Evolutionary conservation across 768 basidiomycete genomes (phyloP), one percentile per base, ranked within the genome.

Genomic region (Albatrellus ellisii): DNA sequence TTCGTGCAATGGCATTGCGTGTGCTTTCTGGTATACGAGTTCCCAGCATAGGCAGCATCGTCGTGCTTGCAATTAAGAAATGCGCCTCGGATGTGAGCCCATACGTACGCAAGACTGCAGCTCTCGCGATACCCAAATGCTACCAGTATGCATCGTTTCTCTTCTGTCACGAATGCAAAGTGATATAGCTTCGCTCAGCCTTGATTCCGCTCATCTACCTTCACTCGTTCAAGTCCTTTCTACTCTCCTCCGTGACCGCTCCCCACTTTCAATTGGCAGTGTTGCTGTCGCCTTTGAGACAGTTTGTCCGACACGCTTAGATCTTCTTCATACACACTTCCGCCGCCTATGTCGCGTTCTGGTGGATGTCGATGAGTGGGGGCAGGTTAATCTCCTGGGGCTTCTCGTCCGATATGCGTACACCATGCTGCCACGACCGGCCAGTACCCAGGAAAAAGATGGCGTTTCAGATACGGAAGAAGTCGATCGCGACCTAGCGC

Each of bases 311-410:
- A 79, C 82, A 0, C 72, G 82, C 34, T 70, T 92, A 10, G 89
- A 94, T 54, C 74, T 95, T 10, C 60, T 99, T 1, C 95, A 99
- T 54, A 70, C 72, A 14, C 86, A 95, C 50, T 99, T 86, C 52
- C 70, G 92, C 18, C 75, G 86, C 21, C 64, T 91, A 24, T 95
- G 90, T 55, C 69, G 71, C 32, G 65, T 84, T n/a, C 64, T 98
- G 2, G 70, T 89, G 26, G 91, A 99, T 52, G 79, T 82, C 4
- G 95, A 99, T 52, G 94, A 95, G 57, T 99, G 95, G 95, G 91
- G 90, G 0, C 95, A 97, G 59, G 74, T 83, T 5, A 74, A 79
- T 35, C 59, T 90, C 15, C 67, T 94, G 46, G 72, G 79, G 33
- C 67, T 98, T 11, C 68, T 99, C 25, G 61, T 79, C 42, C 67